Evolutionary conservation across 2,329 filamentous ascomycete genomes (phyloP), one percentile per base, ranked within the genome.

Genomic region (Aspergillus sp.): DNA sequence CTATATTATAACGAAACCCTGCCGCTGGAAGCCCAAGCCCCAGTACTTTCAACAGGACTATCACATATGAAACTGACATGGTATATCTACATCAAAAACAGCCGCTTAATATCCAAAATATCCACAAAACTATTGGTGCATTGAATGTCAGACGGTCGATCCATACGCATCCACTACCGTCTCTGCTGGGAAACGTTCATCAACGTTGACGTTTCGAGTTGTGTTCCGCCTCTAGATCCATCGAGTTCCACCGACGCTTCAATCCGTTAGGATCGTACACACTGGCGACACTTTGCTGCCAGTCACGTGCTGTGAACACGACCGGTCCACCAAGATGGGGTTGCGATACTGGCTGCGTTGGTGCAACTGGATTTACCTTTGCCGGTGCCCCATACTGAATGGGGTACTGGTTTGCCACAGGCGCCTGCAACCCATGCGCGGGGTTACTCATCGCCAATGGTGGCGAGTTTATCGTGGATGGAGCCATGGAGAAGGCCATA

Each of bases 401-500:
- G 9, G 65, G 59, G 55, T 72, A 73, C 46, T 72, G 69, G 16
- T 62, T 56, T 42, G 58, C 56, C 49, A 63, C 55, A 56, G 62
- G 57, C 45, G 49, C 57, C 63, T 59, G 57, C 40, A 71, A 57
- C 25, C 60, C 55, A 49, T 65, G 65, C 5, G 64, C 45, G 11
- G 66, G 25, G 43, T 64, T 66, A 44, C 60, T 60, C 55, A 71
- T 61, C 25, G 66, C 65, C 64, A 79, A 76, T 9, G 72, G 69
- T 6, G 75, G 71, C 13, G 68, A 76, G 63, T 74, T 72, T 49
- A 70, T 49, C 49, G 62, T 65, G 10, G 74, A 71, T 60, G 76
- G 73, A 54, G 84, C 85, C 71, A 87, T 89, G 78, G 91, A 89
- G 76, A 97, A 97, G 60, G 93, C 92, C 67, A 88, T 87, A 73